Conservation (phyloP, 2,329 filamentous ascomycete genomes). For the Curvularia spicifera region DNA sequence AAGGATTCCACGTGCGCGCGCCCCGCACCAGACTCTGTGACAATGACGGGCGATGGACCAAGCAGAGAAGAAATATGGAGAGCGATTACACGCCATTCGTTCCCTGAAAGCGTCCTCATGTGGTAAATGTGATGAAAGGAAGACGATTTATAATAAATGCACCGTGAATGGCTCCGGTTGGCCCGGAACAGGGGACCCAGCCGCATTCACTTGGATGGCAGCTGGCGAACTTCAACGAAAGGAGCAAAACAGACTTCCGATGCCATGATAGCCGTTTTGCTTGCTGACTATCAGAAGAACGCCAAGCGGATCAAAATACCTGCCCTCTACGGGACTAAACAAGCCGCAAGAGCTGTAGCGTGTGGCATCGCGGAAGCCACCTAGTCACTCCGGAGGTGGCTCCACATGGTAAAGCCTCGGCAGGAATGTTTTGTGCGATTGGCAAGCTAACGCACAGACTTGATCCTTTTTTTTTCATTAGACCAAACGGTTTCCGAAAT, state of each 20-base stretch:
- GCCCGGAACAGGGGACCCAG: not conserved
- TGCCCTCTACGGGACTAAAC: not conserved
- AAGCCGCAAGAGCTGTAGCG: slow-evolving; percentile 1
- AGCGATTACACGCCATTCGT: not conserved
- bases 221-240: not conserved
- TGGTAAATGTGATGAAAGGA: not conserved
- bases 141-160: not conserved
- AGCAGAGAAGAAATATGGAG: not conserved
- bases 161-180: not conserved
- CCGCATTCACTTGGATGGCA: not conserved
- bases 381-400: slow-evolving; percentile 8
- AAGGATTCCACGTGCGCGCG: slow-evolving; percentile 8
- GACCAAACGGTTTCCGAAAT: slow-evolving; percentile 9
- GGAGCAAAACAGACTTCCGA: not conserved
- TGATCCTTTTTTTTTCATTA: not conserved
- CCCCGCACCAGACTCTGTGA: slow-evolving; percentile 12
- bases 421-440: slow-evolving; percentile 1
- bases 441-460: slow-evolving; percentile 7
- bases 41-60: slow-evolving; percentile 1
- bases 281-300: not conserved
- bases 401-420: slow-evolving; percentile 6
- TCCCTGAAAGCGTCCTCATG: not conserved
- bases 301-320: not conserved
- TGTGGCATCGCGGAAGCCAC: slow-evolving; percentile 3
- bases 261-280: slow-evolving; percentile 6